Evolutionary conservation across 2,329 filamentous ascomycete genomes (phyloP), one percentile per base, ranked within the genome.

Genomic region (Talaromyces albobiverticillius): DNA sequence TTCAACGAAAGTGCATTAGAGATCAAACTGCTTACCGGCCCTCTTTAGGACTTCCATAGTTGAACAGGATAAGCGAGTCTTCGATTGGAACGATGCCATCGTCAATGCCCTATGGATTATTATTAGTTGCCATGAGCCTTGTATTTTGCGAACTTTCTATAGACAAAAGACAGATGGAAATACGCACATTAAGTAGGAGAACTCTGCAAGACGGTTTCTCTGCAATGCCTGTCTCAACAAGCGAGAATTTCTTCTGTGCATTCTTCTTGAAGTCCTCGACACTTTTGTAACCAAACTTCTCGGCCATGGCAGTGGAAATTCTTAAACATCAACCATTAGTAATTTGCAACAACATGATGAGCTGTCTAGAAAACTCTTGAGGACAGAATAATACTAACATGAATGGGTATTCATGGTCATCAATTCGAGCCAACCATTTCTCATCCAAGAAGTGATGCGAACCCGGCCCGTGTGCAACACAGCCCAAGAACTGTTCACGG

Each of bases 11-110:
- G 38, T 14, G 26, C 2, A n/a, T 11, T 16, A 52, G 40, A 26
- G 11, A 18, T 10, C 8, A n/a, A 10, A 29, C n/a, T 6, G 47
- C 60, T 50, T 58, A 85, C 46, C 84, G 76, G 10, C 77, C 82
- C 68, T 87, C 84, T 71, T 88, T 88, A 11, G 83, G 82, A 29
- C 75, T 77, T 2, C 85, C 85, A 60, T 86, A 78, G 65, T 86
- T 82, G 60, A 86, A 81, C 51, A 87, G 70, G 49, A 88, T 70
- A 71, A 85, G 80, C 13, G 78, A 84, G 63, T 88, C 85, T 63
- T 88, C 85, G 54, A 88, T 85, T 0, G 85, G 85, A 76, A 86
- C 86, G 42, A 87, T 69, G 0, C 84, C 84, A 60, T 88, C 85
- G 51, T 78, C 73, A 3, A 79, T 82, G 8, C 85, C 84, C 77